Evolutionary conservation across 495 filamentous ascomycete species (phyloP).

Genomic region (Lindgomyces ingoldianus): DNA sequence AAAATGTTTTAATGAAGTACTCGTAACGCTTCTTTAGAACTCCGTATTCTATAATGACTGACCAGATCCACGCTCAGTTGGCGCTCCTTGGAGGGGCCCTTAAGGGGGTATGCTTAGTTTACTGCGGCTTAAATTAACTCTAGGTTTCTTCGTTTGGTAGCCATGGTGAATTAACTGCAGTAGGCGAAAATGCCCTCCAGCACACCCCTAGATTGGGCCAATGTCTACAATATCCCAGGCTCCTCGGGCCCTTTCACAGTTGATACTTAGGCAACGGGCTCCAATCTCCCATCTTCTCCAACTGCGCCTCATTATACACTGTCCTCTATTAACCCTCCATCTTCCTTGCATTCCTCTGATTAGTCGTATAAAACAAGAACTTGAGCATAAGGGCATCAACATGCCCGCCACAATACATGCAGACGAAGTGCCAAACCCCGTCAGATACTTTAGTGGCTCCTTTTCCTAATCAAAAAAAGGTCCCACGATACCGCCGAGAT

Average conservation of each 20-base stretch:
- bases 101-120: too few relatives aligned
- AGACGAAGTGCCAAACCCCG: constrained; percentile 51
- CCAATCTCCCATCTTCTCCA: constrained; percentile 20
- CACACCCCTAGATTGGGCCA: too few relatives aligned
- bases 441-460: constrained; percentile 53
- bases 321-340: constrained; percentile 6
- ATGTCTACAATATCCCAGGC: too few relatives aligned
- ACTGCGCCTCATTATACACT: constrained; percentile 13
- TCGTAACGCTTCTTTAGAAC: too few relatives aligned
- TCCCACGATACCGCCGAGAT: constrained; percentile 59
- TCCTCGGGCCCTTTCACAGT: neutral
- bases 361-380: constrained; percentile 7
- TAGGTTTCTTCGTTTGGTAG: too few relatives aligned
- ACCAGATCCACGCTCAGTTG: too few relatives aligned
- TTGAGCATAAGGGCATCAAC: constrained; percentile 8
- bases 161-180: too few relatives aligned
- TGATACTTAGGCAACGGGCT: constrained; percentile 23
- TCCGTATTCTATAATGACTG: too few relatives aligned
- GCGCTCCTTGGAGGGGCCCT: too few relatives aligned
- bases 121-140: too few relatives aligned
- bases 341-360: constrained; percentile 4
- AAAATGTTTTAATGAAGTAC: too few relatives aligned
- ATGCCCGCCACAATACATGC: constrained; percentile 8
- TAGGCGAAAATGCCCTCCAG: too few relatives aligned
- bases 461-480: constrained; percentile 51